Base-by-base conservation (phyloP, 208 protist genomes). In the Wallacemonas sp. region DNA sequence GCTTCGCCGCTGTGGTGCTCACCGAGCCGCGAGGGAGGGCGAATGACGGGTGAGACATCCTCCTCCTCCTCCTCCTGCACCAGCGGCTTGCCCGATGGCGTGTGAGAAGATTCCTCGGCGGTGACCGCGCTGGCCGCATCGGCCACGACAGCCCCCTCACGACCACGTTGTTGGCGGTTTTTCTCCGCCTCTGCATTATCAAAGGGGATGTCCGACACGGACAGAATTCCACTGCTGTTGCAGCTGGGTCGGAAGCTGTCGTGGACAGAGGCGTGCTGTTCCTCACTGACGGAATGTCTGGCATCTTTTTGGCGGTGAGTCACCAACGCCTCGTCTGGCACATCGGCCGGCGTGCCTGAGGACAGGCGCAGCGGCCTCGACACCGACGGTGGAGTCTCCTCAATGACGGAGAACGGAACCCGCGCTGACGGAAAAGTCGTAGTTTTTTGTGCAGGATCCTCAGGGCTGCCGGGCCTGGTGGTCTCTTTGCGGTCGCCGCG, bases 361-460 rank as follows among this genome's bases (percentile, higher is more conserved):
- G 71, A 76, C n/a, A 82, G 67, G 20, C 72, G 76, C 33, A 82
- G 49, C 22, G 76, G 71, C 29, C 76, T 72, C 3, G 76, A 67
- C 18, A 82, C 76, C 3, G 76, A 73, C 8, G 63, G 71, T 26
- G 62, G 67, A 16, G 46, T 59, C 39, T n/a, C 22, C 4, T 59
- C 52, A 8, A 41, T 38, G 41, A 59, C 52, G 22, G 52, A 36
- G 52, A 59, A 59, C 3, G 52, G 52, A 59, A 59, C n/a, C 4
- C 71, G 65, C 20, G 48, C 71, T 12, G 54, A 29, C 3, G 61
- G 54, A 3, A 44, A 29, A 39, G 49, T 52, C 25, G n/a, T n/a
- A n/a, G n/a, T n/a, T n/a, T n/a, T n/a, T 11, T 38, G 41, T 49
- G 10, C 7, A 3, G 31, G 22, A 5, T 7, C 48, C 3, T 55